Conservation (phyloP, 2,329 filamentous ascomycete species). For the Ceratocystis variospora region DNA sequence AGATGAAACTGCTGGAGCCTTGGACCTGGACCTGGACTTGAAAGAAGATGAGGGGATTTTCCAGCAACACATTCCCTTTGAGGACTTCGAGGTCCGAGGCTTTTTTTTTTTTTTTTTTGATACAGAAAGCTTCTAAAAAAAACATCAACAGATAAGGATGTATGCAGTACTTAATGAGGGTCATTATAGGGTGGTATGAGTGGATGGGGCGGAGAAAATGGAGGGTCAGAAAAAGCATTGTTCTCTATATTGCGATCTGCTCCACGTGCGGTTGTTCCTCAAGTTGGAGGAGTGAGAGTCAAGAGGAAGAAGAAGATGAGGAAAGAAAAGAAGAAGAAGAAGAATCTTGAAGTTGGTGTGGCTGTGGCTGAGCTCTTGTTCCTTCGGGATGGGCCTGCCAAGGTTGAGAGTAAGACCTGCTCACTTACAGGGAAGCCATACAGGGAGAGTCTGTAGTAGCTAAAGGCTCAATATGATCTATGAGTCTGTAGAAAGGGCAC, state of each 20-base stretch:
- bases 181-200: not conserved
- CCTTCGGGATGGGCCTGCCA: not conserved
- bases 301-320: not conserved
- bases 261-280: not conserved
- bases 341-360: not conserved
- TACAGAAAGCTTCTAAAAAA: not conserved
- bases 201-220: not conserved
- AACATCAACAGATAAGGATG: not conserved
- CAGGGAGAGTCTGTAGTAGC: too few species aligned
- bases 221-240: not conserved
- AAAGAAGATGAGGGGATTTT: not conserved
- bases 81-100: not conserved
- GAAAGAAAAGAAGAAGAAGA: not conserved
- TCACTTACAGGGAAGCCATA: not conserved
- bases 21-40: not conserved
- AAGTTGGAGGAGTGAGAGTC: too few species aligned
- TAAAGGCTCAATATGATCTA: not conserved
- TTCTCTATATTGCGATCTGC: not conserved
- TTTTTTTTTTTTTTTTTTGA: not conserved
- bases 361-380: conserved; percentile 5
- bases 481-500: not conserved
- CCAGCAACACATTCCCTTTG: not conserved
- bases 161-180: too few species aligned
- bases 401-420: not conserved
- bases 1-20: conserved; percentile 2